Base-by-base conservation (phyloP, 257 asterid species). In the Haberlea rhodopensis region DNA sequence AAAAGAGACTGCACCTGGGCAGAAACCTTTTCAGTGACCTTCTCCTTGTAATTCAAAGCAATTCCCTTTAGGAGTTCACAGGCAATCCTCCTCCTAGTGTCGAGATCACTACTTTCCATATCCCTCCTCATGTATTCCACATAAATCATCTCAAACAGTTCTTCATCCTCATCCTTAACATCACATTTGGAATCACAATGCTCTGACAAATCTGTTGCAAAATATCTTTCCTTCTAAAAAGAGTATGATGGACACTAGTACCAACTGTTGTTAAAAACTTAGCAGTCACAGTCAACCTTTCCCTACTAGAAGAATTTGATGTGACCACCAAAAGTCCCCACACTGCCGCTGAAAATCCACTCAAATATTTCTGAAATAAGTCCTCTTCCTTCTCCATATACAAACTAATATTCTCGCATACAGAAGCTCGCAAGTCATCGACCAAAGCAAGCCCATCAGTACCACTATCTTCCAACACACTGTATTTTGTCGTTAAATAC, bases 41-140 rank as follows among this genome's bases (percentile, higher is more conserved):
- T 88, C 43, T 77, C 95, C 81, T 90, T 88, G 74, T 84, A 90
- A 70, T 82, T 80, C 70, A 57, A 54, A 53, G 92, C 95, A 73
- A 94, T 87, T 43, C 99, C 99, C 85, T 90, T 94, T 1, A 90
- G 90, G 67, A 88, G 99, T 73, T 94, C 99, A 75, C 97, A 94
- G 26, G 96, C 92, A 71, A 90, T 88, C 83, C 99, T 86, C 81
- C 99, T 84, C 80, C 97, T 76, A 1, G 97, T 94, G 80, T 88
- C 99, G 22, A 86, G 81, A 77, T 94, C 96, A 73, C 99, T 90
- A 71, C 96, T 95, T 81, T 90, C 95, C 97, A 94, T 87, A 73
- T 94, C 99, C 81, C 97, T 85, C 65, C 95, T 78, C 31, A 90
- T 86, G 81, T 87, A 94, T 77, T 87, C 97, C 56, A 94, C 82